A percentile compares a stretch with the other conserved stretches of the same genome.
These are phyloP conservation scores for Acacia melanoxylon DNA, from an alignment of 306 rosid genomes.

Conservation along the genomic window DNA sequence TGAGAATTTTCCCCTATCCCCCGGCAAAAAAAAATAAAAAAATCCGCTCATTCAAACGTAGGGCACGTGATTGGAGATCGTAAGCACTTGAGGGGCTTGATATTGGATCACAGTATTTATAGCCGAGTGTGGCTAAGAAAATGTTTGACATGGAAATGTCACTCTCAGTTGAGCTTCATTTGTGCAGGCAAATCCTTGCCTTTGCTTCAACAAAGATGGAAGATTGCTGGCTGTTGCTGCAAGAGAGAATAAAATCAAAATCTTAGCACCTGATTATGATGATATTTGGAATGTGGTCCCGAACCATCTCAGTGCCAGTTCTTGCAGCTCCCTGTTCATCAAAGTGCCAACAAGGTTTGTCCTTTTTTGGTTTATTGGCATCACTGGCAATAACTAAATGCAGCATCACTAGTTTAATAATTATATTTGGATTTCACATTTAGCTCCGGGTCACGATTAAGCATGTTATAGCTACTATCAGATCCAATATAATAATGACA, in stretches of 20 bases:
- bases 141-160: background rate
- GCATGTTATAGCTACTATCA: background rate
- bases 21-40: no score
- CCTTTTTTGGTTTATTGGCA: constrained; percentile 13
- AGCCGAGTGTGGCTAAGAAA: background rate
- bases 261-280: constrained; percentile 34
- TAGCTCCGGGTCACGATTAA: background rate
- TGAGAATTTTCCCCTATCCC: no score
- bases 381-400: background rate
- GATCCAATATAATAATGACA: background rate
- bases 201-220: constrained; percentile 54
- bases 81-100: background rate
- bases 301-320: constrained; percentile 35
- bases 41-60: no score
- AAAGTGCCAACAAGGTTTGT: constrained; percentile 12
- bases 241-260: constrained; percentile 43
- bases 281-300: constrained; percentile 10
- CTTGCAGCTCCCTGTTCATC: constrained; percentile 34
- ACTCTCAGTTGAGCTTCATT: constrained; percentile 6
- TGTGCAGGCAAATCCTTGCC: constrained; percentile 43
- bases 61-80: background rate
- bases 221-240: constrained; percentile 52
- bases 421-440: background rate
- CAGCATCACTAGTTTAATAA: constrained; percentile 3
- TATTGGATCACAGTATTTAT: background rate